Percentiles rank a stretch among this genome's conserved stretches.
phyloP scores from a whole-genome alignment of 2,329 filamentous ascomycete species.

The Penicillium verrucosum region DNA sequence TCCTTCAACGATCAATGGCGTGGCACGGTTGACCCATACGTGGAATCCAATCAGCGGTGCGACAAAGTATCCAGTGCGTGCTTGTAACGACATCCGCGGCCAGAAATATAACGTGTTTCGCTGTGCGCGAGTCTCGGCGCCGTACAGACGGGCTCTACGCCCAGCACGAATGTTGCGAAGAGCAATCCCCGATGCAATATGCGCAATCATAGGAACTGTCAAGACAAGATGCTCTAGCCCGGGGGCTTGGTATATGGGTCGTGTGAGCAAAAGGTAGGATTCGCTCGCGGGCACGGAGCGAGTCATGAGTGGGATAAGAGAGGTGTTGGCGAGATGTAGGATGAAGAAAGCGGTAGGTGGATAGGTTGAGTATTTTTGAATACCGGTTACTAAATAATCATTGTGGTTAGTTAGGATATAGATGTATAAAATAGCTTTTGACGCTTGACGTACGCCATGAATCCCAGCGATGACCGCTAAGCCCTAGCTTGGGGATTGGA shows the following conservation, averaged over 20 bases:
- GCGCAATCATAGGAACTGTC: conserved; percentile 67
- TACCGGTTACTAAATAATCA: conserved; percentile 57
- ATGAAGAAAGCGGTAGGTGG: conserved; percentile 72
- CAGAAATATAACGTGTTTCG: conserved; percentile 51
- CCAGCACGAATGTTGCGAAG: conserved; percentile 71
- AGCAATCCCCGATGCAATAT: conserved; percentile 72
- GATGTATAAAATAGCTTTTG: neutral
- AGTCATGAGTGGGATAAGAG: conserved; percentile 72
- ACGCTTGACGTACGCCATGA: conserved; percentile 66
- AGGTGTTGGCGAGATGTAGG: conserved; percentile 77
- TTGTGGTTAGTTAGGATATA: neutral
- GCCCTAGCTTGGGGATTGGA: conserved; percentile 42
- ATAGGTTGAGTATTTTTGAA: conserved; percentile 89
- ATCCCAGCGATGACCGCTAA: conserved; percentile 68
- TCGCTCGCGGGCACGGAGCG: conserved; percentile 72
- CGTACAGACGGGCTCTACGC: conserved; percentile 71
- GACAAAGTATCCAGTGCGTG: conserved; percentile 69
- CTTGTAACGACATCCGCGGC: conserved; percentile 69
- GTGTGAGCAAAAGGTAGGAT: conserved; percentile 81
- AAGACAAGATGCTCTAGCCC: conserved; percentile 77
- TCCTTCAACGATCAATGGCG: conserved; percentile 74
- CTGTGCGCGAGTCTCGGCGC: conserved; percentile 60
- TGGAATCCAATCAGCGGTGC: conserved; percentile 66
- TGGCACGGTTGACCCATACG: conserved; percentile 68
- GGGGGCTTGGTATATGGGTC: conserved; percentile 86